Evolutionary conservation across 2,329 filamentous ascomycete genomes (phyloP), one percentile per base, ranked within the genome.

Genomic region (Diaporthe ilicicola): DNA sequence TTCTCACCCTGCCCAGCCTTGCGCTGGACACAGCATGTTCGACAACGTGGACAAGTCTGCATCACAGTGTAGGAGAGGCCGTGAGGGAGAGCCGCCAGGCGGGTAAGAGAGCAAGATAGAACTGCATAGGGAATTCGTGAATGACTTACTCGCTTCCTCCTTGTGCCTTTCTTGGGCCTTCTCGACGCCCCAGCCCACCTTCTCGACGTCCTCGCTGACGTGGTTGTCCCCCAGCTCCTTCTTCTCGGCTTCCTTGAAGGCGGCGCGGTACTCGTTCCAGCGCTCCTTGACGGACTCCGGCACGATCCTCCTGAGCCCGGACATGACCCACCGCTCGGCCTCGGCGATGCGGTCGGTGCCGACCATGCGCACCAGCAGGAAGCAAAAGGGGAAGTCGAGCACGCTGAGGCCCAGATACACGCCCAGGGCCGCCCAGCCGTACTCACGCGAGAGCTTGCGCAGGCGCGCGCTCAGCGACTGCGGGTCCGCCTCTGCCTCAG

Each of bases 351-450:
- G 89, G 32, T 99, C 96, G 0, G 93, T 93, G 19, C 96, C 96
- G 2, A 97, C 87, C 66, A 91, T 84, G 70, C 92, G 89, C 56
- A 99, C 96, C 12, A 96, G 90, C 68, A 97, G 82, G 83, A 97
- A 99, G 83, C 95, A 98, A 79, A 98, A 93, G 0, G 96, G 96
- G 75, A 98, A 97, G 82, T 99, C 96, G 65, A 97, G 83, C 46
- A 93, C 92, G 51, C 93, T 95, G 68, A 99, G 83, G 1, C 86
- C 86, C 13, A 98, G 82, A 81, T 99, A 99, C 17, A 99, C 93
- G n/a, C 94, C 95, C 6, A 98, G 82, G 1, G 95, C 95, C 4
- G 93, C 89, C 94, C 95, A 98, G 50, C 96, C 96, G 81, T 99
- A 99, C 81, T 98, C 95, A 74, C 92, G 91, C 3, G 92, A 94